Conservation (phyloP, 306 rosid genomes). For the Cercis canadensis region DNA sequence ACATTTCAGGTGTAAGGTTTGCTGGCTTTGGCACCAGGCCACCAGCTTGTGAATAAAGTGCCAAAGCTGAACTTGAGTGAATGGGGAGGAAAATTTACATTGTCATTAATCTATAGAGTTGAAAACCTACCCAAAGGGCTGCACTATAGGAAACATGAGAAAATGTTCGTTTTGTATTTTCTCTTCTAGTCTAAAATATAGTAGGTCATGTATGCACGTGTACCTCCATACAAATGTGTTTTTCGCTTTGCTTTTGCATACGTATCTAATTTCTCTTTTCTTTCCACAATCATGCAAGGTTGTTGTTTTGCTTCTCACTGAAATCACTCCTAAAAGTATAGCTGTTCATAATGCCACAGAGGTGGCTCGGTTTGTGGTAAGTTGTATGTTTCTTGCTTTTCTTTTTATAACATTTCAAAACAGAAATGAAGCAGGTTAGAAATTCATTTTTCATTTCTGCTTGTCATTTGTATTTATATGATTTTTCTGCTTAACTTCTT, state of each 20-base stretch:
- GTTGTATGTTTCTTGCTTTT: conserved; percentile 37
- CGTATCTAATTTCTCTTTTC: conserved; percentile 27
- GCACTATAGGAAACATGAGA: background rate
- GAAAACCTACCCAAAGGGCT: conserved; percentile 10
- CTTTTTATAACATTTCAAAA: conserved; percentile 14
- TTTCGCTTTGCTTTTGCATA: background rate
- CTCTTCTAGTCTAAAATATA: conserved; percentile 9
- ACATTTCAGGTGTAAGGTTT: conserved; percentile 36
- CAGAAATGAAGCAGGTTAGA: conserved; percentile 14
- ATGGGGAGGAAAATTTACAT: background rate
- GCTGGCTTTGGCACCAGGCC: conserved; percentile 38
- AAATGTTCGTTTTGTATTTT: background rate
- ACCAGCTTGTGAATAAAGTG: conserved; percentile 17
- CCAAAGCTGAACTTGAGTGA: conserved; percentile 34
- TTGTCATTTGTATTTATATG: conserved; percentile 20
- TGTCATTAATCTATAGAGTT: no score
- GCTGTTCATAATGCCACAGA: conserved; percentile 98
- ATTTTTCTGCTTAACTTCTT: conserved; percentile 28
- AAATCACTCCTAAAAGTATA: conserved; percentile 96
- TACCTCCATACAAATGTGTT: background rate
- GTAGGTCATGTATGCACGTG: conserved; percentile 14
- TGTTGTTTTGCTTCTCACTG: conserved; percentile 97
- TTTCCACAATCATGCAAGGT: conserved; percentile 62
- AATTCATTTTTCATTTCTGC: conserved; percentile 24
- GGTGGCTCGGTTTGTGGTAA: conserved; percentile 97